Base-by-base conservation (phyloP, 2,329 filamentous ascomycete species). In the Penicillium occitanis region DNA sequence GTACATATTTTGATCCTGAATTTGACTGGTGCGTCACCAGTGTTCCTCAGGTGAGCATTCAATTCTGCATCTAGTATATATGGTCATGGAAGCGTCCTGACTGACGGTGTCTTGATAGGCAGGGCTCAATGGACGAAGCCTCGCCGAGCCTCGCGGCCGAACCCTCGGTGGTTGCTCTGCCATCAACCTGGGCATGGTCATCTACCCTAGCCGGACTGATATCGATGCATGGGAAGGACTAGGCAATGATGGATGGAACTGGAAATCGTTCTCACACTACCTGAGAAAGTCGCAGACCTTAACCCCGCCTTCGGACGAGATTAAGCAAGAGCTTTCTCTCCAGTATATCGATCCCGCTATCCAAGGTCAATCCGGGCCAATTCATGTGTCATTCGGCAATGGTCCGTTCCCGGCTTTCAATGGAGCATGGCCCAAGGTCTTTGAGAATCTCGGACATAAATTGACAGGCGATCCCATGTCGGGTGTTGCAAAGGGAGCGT, bases 171-270 rank as follows among this genome's bases (percentile, higher is more conserved):
- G 77, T 33, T 75, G 69, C 5, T 74, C 70, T 28, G 78, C 76
- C 44, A 70, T 80, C 65, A 80, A 79, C 61, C 25, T 51, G 48
- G 68, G 71, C 37, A 69, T 71, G 44, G 64, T 73, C 25, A 62
- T 66, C 58, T 69, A 73, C 14, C 67, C 71, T n/a, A 68, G 70
- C 33, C 71, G 66, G 22, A 50, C 67, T 17, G 71, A 70, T 42
- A 28, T 76, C 33, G 73, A 81, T 68, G 77, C 78, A 2, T 82
- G 80, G 79, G 75, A 65, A n/a, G 70, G 75, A 65, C 67, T 79
- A 17, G 78, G 78, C 3, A 80, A 79, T 61, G 66, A 71, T 11
- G 75, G 75, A 7, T 80, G 77, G 79, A 72, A 70, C 19, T 80
- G 75, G 70, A 70, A 77, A 14, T 68, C 71, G 1, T 59, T 80